Percentiles rank a stretch among this genome's conserved stretches.
Conservation (phyloP, 2,329 filamentous ascomycete genomes). For the Acephala macrosclerotiorum region DNA sequence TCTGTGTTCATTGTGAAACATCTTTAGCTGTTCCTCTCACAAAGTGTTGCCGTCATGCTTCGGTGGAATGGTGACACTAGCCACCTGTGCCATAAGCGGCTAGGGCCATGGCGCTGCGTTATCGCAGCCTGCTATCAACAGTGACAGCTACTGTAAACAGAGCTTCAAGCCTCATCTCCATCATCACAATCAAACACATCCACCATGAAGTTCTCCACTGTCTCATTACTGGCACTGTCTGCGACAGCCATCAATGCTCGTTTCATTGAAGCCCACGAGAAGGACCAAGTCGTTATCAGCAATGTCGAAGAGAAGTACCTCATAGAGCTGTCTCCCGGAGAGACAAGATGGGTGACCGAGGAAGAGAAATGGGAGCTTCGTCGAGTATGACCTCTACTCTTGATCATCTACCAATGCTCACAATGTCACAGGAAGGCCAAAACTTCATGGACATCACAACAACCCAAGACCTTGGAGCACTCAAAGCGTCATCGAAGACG, state of each 20-base stretch:
- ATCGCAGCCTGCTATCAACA: conserved; percentile 13
- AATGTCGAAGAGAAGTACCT: conserved; percentile 65
- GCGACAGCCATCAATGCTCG: conserved; percentile 60
- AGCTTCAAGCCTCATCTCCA: conserved; percentile 2
- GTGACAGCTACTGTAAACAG: background rate
- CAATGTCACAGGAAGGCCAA: conserved; percentile 71
- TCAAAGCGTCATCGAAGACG: conserved; percentile 49
- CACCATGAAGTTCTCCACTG: conserved; percentile 58
- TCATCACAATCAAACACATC: conserved; percentile 18
- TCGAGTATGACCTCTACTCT: conserved; percentile 63
- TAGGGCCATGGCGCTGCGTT: background rate
- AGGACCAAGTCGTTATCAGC: conserved; percentile 57
- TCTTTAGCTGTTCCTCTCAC: background rate
- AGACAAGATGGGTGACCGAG: conserved; percentile 88
- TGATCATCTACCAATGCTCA: conserved; percentile 20
- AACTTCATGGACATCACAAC: conserved; percentile 97
- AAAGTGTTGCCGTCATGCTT: background rate
- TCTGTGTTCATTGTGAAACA: background rate
- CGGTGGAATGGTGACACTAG: background rate
- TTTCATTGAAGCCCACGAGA: conserved; percentile 61
- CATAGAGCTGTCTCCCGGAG: conserved; percentile 84
- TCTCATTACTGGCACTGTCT: conserved; percentile 61
- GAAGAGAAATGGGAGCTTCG: conserved; percentile 94
- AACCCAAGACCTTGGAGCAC: conserved; percentile 67
- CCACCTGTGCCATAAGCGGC: background rate